Conservation (phyloP, 1,284 basidiomycete genomes). For the Inonotus hispidus region DNA sequence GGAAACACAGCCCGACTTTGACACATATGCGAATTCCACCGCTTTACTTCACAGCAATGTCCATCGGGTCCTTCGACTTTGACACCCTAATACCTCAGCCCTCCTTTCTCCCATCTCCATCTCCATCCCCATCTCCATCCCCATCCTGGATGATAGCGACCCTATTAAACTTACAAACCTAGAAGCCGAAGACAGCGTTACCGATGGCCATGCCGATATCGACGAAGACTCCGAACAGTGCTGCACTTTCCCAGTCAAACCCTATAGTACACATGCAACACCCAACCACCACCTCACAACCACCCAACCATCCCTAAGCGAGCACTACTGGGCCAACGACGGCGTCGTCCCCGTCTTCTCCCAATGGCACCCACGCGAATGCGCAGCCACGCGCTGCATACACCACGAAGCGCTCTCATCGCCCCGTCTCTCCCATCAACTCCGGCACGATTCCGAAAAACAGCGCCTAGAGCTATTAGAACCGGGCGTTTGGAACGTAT, state of each 20-base stretch:
- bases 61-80: conserved; percentile 35
- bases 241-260: background rate
- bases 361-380: conserved; percentile 46
- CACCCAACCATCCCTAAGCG: background rate
- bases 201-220: background rate
- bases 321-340: conserved; percentile 38
- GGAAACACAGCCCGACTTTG: conserved; percentile 10
- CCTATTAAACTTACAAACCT: background rate
- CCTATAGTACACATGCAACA: background rate
- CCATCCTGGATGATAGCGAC: background rate
- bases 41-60: conserved; percentile 25
- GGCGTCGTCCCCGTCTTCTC: conserved; percentile 49
- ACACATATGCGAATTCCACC: conserved; percentile 19
- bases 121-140: background rate
- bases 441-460: background rate
- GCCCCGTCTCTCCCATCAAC: background rate
- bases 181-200: background rate
- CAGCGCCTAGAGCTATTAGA: conserved; percentile 20
- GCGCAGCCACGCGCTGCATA: conserved; percentile 30
- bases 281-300: background rate
- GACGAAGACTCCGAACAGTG: background rate
- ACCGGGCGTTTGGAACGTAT: conserved; percentile 42
- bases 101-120: conserved; percentile 26
- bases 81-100: conserved; percentile 32
- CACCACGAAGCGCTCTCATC: conserved; percentile 17